Base-by-base conservation (phyloP, 1,284 basidiomycete genomes). In the Mycena citricolor region DNA sequence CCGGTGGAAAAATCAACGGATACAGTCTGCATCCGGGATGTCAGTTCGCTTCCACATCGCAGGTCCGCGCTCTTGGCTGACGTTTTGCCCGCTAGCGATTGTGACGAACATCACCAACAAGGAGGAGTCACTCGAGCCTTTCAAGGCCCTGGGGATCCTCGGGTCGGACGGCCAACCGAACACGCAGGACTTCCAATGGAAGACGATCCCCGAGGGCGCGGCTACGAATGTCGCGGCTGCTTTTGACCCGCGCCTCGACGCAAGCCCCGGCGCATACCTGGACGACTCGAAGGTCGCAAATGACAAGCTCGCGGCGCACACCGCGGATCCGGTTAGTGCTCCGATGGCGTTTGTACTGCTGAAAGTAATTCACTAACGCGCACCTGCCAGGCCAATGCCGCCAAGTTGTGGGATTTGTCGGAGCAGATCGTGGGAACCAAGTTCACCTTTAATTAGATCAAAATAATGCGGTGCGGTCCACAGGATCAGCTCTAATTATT, bases 151-250 rank as follows among this genome's bases (percentile, higher is more conserved):
- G 8, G 21, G 21, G 7, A 36, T 36, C 34, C 21, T 36, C 16
- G 19, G 8, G 7, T 17, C 34, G 12, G 34, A 36, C 34, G 34
- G 34, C 8, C 20, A 36, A 19, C 34, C 34, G 12, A 36, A 36
- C 34, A 23, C 34, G 13, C 13, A 36, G 21, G 21, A 17, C 21
- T 36, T 10, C 8, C 34, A 36, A 36, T 36, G 34, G 34, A 36
- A 36, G 21, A 36, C 34, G 11, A 17, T 10, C 10, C 12, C 10
- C 16, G 12, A 33, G 16, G 32, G 32, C 16, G 32, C 32, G 10
- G 32, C 32, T 17, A 32, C 42, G 42, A 47, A 38, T 5, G 26
- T 47, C 4, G 44, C 29, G 12, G 39, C 44, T 10, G 39, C 44
- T 11, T 49, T 49, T 22, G 42, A 49, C 24, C 26, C 47, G 3